phyloP scores from a whole-genome alignment of 495 filamentous ascomycete species.

The Trypethelium eluteriae region DNA sequence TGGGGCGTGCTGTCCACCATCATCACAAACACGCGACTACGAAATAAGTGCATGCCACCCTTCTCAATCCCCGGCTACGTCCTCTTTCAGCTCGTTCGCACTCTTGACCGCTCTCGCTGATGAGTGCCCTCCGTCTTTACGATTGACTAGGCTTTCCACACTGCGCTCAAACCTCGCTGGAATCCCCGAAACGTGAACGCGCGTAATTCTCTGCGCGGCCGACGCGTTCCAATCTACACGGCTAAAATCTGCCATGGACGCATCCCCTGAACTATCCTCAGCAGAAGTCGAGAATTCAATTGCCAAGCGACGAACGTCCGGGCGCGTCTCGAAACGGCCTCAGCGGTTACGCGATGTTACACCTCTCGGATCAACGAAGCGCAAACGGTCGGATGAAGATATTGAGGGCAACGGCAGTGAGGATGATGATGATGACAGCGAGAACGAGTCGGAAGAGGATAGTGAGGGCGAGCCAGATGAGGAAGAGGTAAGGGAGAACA shows the following conservation, averaged over 20 bases:
- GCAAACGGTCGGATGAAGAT: constrained; percentile 45
- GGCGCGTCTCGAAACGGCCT: constrained; percentile 65
- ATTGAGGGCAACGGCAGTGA: constrained; percentile 34
- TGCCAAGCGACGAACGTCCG: constrained; percentile 23
- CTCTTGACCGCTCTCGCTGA: neutral
- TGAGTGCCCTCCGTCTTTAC: neutral
- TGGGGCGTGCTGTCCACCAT: constrained; percentile 6
- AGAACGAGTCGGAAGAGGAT: constrained; percentile 45
- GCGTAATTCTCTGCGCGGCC: neutral
- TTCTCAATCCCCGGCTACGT: too few relatives aligned
- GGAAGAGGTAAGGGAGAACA: constrained; percentile 55
- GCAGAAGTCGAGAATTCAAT: constrained; percentile 7
- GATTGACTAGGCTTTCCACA: neutral
- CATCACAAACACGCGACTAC: constrained; percentile 9
- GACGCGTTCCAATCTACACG: neutral
- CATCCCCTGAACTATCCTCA: constrained; percentile 8
- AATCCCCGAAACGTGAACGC: neutral
- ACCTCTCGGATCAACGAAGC: constrained; percentile 39
- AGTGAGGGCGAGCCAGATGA: constrained; percentile 50
- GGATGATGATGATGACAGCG: constrained; percentile 50
- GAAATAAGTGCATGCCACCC: neutral
- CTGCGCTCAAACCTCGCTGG: neutral
- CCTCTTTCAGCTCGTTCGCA: too few relatives aligned
- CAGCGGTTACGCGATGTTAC: constrained; percentile 46
- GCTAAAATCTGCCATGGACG: neutral